A percentile compares a stretch with the other conserved stretches of the same genome.
phyloP scores from a whole-genome alignment of 2,329 filamentous ascomycete species.

The Pseudogymnoascus sp. region DNA sequence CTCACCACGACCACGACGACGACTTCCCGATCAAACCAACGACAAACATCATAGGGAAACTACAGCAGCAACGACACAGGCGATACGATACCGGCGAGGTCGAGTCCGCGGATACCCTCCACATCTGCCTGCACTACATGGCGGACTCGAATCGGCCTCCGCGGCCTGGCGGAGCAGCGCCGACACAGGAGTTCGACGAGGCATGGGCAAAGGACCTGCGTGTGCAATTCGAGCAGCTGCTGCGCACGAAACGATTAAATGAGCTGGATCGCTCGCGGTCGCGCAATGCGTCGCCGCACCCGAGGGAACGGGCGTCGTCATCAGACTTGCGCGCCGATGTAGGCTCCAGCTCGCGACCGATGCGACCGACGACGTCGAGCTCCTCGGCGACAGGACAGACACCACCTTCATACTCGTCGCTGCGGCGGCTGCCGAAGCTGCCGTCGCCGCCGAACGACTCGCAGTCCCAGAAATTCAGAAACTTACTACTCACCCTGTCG shows the following conservation, averaged over 20 bases:
- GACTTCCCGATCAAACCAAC: background rate
- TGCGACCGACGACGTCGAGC: slow-evolving; percentile 41
- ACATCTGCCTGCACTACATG: slow-evolving; percentile 25
- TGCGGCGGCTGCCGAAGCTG: slow-evolving; percentile 59
- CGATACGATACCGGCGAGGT: slow-evolving; percentile 8
- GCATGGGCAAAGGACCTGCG: slow-evolving; percentile 73
- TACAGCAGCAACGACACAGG: background rate
- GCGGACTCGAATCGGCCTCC: slow-evolving; percentile 20
- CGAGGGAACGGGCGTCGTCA: slow-evolving; percentile 44
- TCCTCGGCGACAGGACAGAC: slow-evolving; percentile 31
- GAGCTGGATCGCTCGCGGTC: slow-evolving; percentile 63
- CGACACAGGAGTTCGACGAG: slow-evolving; percentile 46
- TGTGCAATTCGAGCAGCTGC: slow-evolving; percentile 75
- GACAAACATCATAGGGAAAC: slow-evolving; percentile 7
- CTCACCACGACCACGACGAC: background rate
- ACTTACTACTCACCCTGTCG: slow-evolving; percentile 76
- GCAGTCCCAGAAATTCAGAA: slow-evolving; percentile 68
- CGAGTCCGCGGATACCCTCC: slow-evolving; percentile 16
- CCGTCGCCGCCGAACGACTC: slow-evolving; percentile 71
- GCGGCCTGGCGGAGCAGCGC: slow-evolving; percentile 9
- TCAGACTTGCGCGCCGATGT: slow-evolving; percentile 38
- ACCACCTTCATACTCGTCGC: slow-evolving; percentile 54
- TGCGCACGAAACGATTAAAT: slow-evolving; percentile 81
- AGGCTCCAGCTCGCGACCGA: slow-evolving; percentile 27
- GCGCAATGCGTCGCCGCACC: slow-evolving; percentile 50